phyloP scores from a whole-genome alignment of 106 monocot genomes.

The Dioscorea alata region DNA sequence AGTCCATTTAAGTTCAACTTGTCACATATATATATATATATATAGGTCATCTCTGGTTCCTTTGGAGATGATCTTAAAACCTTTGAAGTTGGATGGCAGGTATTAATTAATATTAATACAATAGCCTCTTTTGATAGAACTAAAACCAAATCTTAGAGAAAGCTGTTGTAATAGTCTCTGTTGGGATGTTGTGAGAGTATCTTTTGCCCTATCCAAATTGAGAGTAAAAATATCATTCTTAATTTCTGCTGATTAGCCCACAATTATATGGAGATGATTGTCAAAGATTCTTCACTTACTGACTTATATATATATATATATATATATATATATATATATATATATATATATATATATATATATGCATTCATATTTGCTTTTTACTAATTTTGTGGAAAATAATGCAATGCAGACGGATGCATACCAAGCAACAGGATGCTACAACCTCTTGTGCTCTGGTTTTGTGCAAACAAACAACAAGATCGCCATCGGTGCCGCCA shows the following conservation, averaged over 20 bases:
- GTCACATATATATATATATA: too few relatives aligned
- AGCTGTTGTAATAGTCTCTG: too few relatives aligned
- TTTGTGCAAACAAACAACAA: conserved; percentile 74
- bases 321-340: too few relatives aligned
- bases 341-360: too few relatives aligned
- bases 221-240: too few relatives aligned
- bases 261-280: conserved; percentile 71
- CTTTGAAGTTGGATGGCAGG: conserved; percentile 98
- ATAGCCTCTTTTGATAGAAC: too few relatives aligned
- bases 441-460: conserved; percentile 85
- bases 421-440: conserved; percentile 82
- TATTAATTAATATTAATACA: neutral
- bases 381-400: neutral
- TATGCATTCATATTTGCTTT: neutral
- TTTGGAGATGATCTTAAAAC: conserved; percentile 85
- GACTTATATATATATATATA: too few relatives aligned
- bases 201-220: too few relatives aligned
- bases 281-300: conserved; percentile 96
- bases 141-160: too few relatives aligned
- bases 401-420: conserved; percentile 66
- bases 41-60: conserved; percentile 85
- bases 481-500: conserved; percentile 81
- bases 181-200: too few relatives aligned
- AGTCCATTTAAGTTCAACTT: conserved; percentile 73
- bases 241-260: conserved; percentile 66